Percentiles rank a stretch among this genome's conserved stretches.
These are phyloP conservation scores for Nicotiana paniculata DNA, from an alignment of 257 asterid genomes.

Conservation along the genomic window DNA sequence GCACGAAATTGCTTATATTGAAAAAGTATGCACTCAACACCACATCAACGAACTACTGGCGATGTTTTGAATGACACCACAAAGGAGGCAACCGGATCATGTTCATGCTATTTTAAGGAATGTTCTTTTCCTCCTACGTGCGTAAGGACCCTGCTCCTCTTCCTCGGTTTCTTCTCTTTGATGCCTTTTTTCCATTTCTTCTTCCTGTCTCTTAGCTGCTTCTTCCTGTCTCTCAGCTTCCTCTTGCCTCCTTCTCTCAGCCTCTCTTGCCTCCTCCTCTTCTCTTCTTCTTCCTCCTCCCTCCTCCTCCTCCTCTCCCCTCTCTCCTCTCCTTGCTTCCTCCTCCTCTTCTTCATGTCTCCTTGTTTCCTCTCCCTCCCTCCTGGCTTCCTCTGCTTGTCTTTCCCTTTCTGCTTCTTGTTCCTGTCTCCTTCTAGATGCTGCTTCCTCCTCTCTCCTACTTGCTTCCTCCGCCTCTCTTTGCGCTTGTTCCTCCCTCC, in stretches of 20 bases:
- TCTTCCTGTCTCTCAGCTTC: constrained; percentile 3
- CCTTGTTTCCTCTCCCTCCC: not conserved
- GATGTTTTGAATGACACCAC: not conserved
- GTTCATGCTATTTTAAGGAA: not conserved
- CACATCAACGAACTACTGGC: too few species aligned
- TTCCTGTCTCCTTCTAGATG: not conserved
- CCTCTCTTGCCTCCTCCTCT: not conserved
- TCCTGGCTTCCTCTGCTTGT: not conserved
- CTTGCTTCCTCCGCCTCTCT: not conserved
- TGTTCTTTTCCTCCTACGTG: not conserved
- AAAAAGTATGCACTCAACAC: not conserved
- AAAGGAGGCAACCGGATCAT: not conserved
- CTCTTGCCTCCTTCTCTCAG: constrained; percentile 10
- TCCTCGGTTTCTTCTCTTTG: constrained; percentile 9
- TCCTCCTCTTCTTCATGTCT: constrained; percentile 13
- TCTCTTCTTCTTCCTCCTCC: not conserved
- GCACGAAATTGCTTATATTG: not conserved
- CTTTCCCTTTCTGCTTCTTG: not conserved
- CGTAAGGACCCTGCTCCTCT: not conserved
- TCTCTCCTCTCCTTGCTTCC: constrained; percentile 3
- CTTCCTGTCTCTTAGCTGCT: not conserved
- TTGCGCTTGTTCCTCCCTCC: not conserved
- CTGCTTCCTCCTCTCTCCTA: not conserved
- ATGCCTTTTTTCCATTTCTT: not conserved
- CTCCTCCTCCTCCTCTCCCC: not conserved